Percentiles rank a stretch among this genome's conserved stretches.
phyloP scores from a whole-genome alignment of 2,329 filamentous ascomycete species.

The Colletotrichum musae region DNA sequence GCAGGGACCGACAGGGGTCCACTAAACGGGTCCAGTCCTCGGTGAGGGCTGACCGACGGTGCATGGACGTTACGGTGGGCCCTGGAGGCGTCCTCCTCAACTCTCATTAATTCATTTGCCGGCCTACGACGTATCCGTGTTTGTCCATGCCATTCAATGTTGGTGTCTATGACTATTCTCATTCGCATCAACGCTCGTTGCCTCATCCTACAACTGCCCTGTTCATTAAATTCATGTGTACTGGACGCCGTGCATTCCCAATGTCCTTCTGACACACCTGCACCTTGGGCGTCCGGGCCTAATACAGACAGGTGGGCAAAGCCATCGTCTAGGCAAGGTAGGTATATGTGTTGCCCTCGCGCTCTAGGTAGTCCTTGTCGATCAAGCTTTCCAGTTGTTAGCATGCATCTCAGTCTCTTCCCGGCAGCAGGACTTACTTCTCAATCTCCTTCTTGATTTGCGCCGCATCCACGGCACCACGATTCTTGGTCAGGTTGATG shows the following conservation, averaged over 20 bases:
- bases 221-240: constrained; percentile 10
- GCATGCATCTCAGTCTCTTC: constrained; percentile 32
- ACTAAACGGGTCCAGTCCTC: neutral
- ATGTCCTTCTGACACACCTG: neutral
- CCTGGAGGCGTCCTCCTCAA: no score
- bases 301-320: neutral
- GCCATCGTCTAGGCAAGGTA: constrained; percentile 73
- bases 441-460: constrained; percentile 99
- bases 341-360: constrained; percentile 78
- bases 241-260: neutral
- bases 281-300: constrained; percentile 11
- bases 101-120: no score
- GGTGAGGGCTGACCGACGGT: constrained; percentile 15
- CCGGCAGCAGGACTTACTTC: constrained; percentile 70
- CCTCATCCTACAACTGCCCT: no score
- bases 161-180: no score
- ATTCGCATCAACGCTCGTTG: no score
- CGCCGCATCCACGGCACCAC: constrained; percentile 86
- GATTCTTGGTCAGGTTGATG: constrained; percentile 88
- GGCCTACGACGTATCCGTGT: no score
- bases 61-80: neutral
- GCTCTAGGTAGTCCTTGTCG: constrained; percentile 93
- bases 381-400: constrained; percentile 74
- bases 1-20: constrained; percentile 31
- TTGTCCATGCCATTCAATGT: no score